A percentile compares a stretch with the other conserved stretches of the same genome.
Conservation (phyloP, 768 basidiomycete genomes). For the Galerina sulciceps region DNA sequence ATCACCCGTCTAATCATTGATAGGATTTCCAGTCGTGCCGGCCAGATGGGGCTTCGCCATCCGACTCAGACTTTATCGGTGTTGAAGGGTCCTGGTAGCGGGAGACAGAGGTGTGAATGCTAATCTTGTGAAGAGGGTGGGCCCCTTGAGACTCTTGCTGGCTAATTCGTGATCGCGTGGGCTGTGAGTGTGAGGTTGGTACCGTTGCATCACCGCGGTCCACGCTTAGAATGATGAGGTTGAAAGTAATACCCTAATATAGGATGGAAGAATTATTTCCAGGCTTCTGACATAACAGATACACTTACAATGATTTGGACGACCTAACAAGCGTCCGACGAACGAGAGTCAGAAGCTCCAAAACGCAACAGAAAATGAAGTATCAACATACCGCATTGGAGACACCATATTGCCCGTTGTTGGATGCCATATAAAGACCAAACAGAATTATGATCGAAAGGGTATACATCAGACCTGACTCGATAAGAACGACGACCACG, state of each 20-base stretch:
- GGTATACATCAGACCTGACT: conserved; percentile 45
- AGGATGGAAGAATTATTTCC: neutral
- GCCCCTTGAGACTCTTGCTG: conserved; percentile 12
- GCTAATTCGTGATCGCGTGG: conserved; percentile 2
- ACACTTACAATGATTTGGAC: conserved; percentile 44
- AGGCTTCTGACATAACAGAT: neutral
- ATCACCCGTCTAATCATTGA: neutral
- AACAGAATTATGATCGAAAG: conserved; percentile 38
- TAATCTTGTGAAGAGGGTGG: conserved; percentile 32
- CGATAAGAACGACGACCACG: conserved; percentile 37
- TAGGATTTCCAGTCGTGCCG: neutral
- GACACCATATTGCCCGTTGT: conserved; percentile 40
- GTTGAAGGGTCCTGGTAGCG: conserved; percentile 22
- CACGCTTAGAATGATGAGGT: conserved; percentile 27
- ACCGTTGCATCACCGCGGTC: conserved; percentile 3
- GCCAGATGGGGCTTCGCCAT: conserved; percentile 2
- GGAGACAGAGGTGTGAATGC: conserved; percentile 33
- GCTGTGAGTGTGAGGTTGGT: neutral
- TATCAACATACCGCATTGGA: conserved; percentile 38
- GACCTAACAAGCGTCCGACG: conserved; percentile 25
- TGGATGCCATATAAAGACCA: conserved; percentile 36
- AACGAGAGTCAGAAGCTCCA: neutral
- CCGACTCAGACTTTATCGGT: conserved; percentile 2
- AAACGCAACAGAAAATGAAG: neutral
- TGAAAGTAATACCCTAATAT: conserved; percentile 31